Conservation (phyloP, 805 yeast species). For the Komagataella phaffii region DNA sequence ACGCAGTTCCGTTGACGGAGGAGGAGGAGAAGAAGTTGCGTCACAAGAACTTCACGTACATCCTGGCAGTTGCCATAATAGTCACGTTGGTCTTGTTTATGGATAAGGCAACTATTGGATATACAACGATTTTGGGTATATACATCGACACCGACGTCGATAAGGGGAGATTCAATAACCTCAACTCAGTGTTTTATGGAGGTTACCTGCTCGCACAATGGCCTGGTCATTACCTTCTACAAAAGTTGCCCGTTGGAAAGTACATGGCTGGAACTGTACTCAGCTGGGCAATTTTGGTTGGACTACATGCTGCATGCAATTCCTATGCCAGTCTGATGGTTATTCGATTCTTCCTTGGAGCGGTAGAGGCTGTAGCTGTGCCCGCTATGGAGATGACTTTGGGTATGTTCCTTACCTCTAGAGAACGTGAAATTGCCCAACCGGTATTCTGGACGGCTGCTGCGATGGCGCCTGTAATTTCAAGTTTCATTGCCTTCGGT, state of each 20-base stretch:
- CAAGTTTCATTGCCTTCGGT: slow-evolving; percentile 21
- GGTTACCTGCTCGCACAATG: slow-evolving; percentile 33
- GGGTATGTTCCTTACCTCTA: not conserved
- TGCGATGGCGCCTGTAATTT: not conserved
- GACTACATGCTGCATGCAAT: slow-evolving; percentile 19
- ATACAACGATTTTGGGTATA: slow-evolving; percentile 27
- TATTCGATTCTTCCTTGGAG: slow-evolving; percentile 20
- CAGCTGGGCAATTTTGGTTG: slow-evolving; percentile 21
- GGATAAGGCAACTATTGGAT: slow-evolving; percentile 29
- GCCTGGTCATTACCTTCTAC: slow-evolving; percentile 30
- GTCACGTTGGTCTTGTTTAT: slow-evolving; percentile 18
- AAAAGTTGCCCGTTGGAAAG: slow-evolving; percentile 32
- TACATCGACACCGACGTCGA: slow-evolving; percentile 30
- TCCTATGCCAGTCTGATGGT: slow-evolving; percentile 21
- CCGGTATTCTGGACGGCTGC: not conserved
- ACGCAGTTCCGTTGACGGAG: slow-evolving; percentile 8
- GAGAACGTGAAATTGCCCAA: not conserved
- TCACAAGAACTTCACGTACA: slow-evolving; percentile 5
- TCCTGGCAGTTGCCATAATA: not conserved
- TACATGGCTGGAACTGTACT: slow-evolving; percentile 15
- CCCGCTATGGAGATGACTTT: not conserved
- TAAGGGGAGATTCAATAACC: slow-evolving; percentile 29
- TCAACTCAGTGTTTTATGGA: slow-evolving; percentile 30
- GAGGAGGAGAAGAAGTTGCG: slow-evolving; percentile 9
- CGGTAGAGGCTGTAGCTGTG: slow-evolving; percentile 21